Evolutionary conservation across 768 basidiomycete species (phyloP), one percentile per base, ranked within the genome.

Genomic region (Boletus speciosus): DNA sequence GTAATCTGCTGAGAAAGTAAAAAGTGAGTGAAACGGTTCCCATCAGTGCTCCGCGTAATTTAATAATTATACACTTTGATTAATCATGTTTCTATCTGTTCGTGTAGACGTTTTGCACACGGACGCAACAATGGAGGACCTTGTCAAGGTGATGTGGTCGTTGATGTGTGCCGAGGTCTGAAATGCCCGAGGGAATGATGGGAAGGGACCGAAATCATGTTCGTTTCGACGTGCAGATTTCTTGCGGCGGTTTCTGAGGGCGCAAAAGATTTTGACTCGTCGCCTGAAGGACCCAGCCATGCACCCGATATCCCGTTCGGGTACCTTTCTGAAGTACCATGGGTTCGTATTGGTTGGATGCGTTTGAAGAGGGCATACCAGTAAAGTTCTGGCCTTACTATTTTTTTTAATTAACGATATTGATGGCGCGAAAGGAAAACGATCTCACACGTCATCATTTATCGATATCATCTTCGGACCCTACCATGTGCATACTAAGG

Each of bases 161-260:
- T 45, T 44, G 8, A 27, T 43, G 32, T 52, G 25, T 35, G 25
- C 15, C 32, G 11, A 15, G 47, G 12, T 21, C 45, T 37, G 49
- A 48, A 36, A 44, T 51, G 41, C 42, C 29, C 56, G 37, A 41
- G 35, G 8, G 19, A 52, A 59, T 37, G 36, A 58, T 36, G 34
- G 4, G 44, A 16, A 31, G 10, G n/a, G 3, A 31, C 14, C n/a
- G 7, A 54, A 25, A 46, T 11, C 38, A 27, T 12, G 31, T 21
- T 19, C 5, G 37, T 48, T 57, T 42, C 35, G 16, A 41, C 6
- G n/a, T 32, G 52, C 32, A 39, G 16, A 21, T 27, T 1, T 19
- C 49, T 52, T 52, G 29, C 37, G 16, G 5, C n/a, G 27, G 25
- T 9, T 27, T 53, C 38, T 5, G 16, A 27, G 16, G 29, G 12